These are phyloP conservation scores for Juglanconis juglandina DNA, from an alignment of 2,329 filamentous ascomycete species.

Conservation along the genomic window DNA sequence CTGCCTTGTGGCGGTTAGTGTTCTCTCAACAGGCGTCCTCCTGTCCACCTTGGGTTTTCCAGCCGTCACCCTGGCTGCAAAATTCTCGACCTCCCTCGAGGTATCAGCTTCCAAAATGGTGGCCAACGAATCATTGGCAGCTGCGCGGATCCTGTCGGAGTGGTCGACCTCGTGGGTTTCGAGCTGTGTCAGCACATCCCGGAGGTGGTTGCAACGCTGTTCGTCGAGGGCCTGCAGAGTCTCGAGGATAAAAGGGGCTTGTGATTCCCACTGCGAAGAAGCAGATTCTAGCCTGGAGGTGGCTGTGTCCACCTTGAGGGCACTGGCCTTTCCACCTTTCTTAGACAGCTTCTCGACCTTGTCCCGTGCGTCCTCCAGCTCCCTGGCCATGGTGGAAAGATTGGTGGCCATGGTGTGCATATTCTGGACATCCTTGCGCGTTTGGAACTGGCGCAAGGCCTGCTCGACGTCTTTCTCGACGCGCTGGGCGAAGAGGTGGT, in stretches of 20 bases:
- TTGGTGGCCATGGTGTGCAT: slow-evolving; percentile 81
- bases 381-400: slow-evolving; percentile 74
- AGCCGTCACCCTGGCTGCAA: slow-evolving; percentile 44
- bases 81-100: slow-evolving; percentile 78
- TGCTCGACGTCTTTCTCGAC: slow-evolving; percentile 87
- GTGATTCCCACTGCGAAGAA: slow-evolving; percentile 85
- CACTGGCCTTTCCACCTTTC: slow-evolving; percentile 73
- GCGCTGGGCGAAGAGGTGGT: slow-evolving; percentile 73
- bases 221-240: slow-evolving; percentile 89
- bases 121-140: slow-evolving; percentile 76
- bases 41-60: slow-evolving; percentile 44
- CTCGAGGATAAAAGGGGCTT: slow-evolving; percentile 93
- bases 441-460: slow-evolving; percentile 73
- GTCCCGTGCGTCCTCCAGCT: slow-evolving; percentile 79
- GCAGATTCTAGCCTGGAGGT: slow-evolving; percentile 71
- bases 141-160: slow-evolving; percentile 69
- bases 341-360: slow-evolving; percentile 79
- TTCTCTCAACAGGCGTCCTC: slow-evolving; percentile 29
- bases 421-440: slow-evolving; percentile 72
- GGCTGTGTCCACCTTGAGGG: slow-evolving; percentile 74
- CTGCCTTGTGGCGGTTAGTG: slow-evolving; percentile 30
- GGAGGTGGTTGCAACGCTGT: slow-evolving; percentile 80
- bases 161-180: slow-evolving; percentile 90
- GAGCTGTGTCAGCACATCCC: slow-evolving; percentile 86
- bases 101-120: slow-evolving; percentile 83